Evolutionary conservation across 2,329 filamentous ascomycete species (phyloP).

Genomic region (Talaromyces pinophilus): DNA sequence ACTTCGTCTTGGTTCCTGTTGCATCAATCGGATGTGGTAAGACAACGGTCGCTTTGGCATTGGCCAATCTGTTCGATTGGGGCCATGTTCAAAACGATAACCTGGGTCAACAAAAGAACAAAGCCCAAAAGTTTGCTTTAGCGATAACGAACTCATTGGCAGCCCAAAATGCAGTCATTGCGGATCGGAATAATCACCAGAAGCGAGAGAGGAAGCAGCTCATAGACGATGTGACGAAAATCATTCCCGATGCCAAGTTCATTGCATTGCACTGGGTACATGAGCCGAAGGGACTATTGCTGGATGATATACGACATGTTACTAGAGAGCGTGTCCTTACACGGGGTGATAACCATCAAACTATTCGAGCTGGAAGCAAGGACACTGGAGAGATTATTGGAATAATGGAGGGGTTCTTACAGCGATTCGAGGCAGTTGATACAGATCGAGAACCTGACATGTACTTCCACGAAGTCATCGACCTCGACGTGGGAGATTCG

Average conservation of each 20-base stretch:
- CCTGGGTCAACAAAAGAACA: slow-evolving; percentile 72
- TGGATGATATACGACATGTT: slow-evolving; percentile 70
- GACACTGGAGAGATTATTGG: slow-evolving; percentile 71
- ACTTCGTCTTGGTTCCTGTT: slow-evolving; percentile 84
- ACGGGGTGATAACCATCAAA: slow-evolving; percentile 95
- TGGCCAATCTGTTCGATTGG: slow-evolving; percentile 83
- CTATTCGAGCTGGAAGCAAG: slow-evolving; percentile 81
- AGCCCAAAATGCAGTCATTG: slow-evolving; percentile 71
- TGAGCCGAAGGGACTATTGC: slow-evolving; percentile 59
- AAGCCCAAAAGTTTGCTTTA: slow-evolving; percentile 75
- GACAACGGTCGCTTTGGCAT: slow-evolving; percentile 82
- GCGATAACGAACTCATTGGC: slow-evolving; percentile 67
- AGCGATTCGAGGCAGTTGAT: slow-evolving; percentile 78
- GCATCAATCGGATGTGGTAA: slow-evolving; percentile 96
- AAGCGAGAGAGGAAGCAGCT: slow-evolving; percentile 85
- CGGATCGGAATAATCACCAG: slow-evolving; percentile 93
- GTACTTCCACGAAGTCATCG: slow-evolving; percentile 79
- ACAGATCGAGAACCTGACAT: slow-evolving; percentile 69
- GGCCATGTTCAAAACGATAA: slow-evolving; percentile 97
- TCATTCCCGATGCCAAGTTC: slow-evolving; percentile 65
- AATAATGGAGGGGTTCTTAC: slow-evolving; percentile 94
- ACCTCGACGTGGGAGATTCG: slow-evolving; percentile 74
- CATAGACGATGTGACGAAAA: slow-evolving; percentile 70
- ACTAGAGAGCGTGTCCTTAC: slow-evolving; percentile 77
- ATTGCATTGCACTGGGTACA: slow-evolving; percentile 90